A percentile compares a stretch with the other conserved stretches of the same genome.
These are phyloP conservation scores for Aspergillus latus DNA, from an alignment of 2,329 filamentous ascomycete genomes.

Conservation along the genomic window DNA sequence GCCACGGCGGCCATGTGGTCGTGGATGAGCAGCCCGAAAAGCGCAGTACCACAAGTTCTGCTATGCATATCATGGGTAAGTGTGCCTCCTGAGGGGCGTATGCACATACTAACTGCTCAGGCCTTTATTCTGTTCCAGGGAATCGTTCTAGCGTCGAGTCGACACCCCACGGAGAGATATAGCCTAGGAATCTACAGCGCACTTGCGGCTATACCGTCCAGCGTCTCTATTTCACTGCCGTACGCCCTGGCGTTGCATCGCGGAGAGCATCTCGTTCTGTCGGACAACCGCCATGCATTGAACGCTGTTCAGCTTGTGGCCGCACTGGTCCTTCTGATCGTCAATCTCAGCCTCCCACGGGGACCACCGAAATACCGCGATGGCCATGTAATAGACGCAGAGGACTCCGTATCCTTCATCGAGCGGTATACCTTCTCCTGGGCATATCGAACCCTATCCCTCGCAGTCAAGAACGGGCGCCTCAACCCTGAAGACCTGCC, in stretches of 20 bases:
- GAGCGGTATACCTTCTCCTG: conserved; percentile 65
- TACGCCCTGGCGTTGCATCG: neutral
- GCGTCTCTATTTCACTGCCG: neutral
- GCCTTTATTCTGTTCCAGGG: conserved; percentile 4
- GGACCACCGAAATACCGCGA: conserved; percentile 64
- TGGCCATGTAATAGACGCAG: conserved; percentile 59
- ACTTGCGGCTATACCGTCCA: neutral
- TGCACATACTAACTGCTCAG: neutral
- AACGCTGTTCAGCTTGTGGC: conserved; percentile 6
- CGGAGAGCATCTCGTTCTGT: neutral
- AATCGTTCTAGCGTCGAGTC: conserved; percentile 1
- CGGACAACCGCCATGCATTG: neutral
- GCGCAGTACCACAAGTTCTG: neutral
- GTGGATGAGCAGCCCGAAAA: neutral
- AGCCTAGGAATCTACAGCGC: conserved; percentile 14
- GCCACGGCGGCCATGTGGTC: neutral
- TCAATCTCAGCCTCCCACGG: conserved; percentile 57
- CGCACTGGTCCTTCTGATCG: neutral
- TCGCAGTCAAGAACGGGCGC: conserved; percentile 59
- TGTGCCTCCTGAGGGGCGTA: neutral
- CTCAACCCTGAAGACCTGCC: conserved; percentile 64
- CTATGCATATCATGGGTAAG: conserved; percentile 10
- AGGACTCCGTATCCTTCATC: conserved; percentile 61
- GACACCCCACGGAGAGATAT: conserved; percentile 1
- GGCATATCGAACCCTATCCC: conserved; percentile 54